phyloP scores from a whole-genome alignment of 495 filamentous ascomycete species.

The Hypoxylon subgilvum region DNA sequence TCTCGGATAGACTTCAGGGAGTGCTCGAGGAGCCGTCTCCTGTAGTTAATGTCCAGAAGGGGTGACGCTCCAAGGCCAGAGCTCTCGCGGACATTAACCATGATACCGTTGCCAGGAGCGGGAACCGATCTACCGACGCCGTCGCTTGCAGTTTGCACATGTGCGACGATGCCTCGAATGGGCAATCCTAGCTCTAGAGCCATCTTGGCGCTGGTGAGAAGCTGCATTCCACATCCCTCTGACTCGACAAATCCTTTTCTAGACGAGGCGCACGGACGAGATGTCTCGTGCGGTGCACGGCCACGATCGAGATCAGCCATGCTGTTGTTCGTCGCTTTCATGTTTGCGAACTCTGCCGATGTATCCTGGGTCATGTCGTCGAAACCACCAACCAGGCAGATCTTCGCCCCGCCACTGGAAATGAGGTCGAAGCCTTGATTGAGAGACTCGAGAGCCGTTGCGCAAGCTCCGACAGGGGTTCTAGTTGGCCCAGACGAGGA shows the following conservation, averaged over 20 bases:
- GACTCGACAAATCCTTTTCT: slow-evolving; percentile 98
- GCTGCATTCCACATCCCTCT: slow-evolving; percentile 94
- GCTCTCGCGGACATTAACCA: slow-evolving; percentile 90
- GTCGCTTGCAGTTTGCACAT: slow-evolving; percentile 95
- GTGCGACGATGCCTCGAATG: slow-evolving; percentile 89
- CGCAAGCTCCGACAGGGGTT: slow-evolving; percentile 95
- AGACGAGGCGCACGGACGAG: slow-evolving; percentile 91
- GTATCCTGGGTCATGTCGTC: slow-evolving; percentile 99
- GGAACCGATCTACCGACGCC: slow-evolving; percentile 97
- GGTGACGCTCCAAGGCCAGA: slow-evolving; percentile 85
- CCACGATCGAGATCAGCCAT: slow-evolving; percentile 93
- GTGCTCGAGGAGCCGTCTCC: slow-evolving; percentile 86
- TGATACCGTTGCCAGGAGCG: slow-evolving; percentile 94
- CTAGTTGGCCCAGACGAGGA: slow-evolving; percentile 97
- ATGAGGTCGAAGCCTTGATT: slow-evolving; percentile 98
- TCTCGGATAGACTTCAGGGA: slow-evolving; percentile 87
- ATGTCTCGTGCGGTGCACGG: slow-evolving; percentile 94
- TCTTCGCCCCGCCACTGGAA: slow-evolving; percentile 90
- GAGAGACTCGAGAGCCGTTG: slow-evolving; percentile 92
- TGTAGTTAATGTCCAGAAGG: slow-evolving; percentile 92
- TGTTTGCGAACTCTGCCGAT: slow-evolving; percentile 98
- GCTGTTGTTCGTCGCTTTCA: slow-evolving; percentile 96
- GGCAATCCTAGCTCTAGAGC: slow-evolving; percentile 97
- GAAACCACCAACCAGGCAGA: slow-evolving; percentile 97
- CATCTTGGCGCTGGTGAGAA: slow-evolving; percentile 93